These are phyloP conservation scores for Fusarium dlaminii DNA, from an alignment of 2,329 filamentous ascomycete species.

Conservation along the genomic window DNA sequence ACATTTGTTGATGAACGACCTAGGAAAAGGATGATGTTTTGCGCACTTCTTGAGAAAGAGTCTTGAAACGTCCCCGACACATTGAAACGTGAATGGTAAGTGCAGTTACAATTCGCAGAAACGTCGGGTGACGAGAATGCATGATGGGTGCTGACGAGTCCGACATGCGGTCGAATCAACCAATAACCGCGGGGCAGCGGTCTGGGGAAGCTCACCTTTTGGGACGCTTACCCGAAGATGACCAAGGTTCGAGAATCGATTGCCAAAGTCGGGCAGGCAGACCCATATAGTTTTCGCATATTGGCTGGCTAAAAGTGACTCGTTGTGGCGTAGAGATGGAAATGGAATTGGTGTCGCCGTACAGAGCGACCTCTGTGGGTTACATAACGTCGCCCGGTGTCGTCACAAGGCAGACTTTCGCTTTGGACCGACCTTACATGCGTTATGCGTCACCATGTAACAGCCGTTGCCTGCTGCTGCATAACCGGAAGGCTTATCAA, in stretches of 20 bases:
- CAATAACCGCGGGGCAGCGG: constrained; percentile 5
- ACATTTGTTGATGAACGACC: not conserved
- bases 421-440: not conserved
- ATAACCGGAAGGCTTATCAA: not conserved
- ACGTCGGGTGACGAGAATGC: not conserved
- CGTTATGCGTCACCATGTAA: not conserved
- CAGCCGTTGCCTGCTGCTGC: not conserved
- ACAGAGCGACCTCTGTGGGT: not conserved
- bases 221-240: constrained; percentile 24
- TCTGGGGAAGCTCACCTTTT: constrained; percentile 18
- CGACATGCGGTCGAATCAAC: constrained; percentile 15
- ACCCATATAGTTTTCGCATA: not conserved
- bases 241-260: constrained; percentile 2
- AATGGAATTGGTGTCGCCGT: constrained; percentile 2
- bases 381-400: not conserved
- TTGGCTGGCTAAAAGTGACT: constrained; percentile 16
- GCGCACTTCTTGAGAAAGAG: too few relatives aligned
- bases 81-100: not conserved
- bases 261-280: not conserved
- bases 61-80: not conserved
- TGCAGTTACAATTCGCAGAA: not conserved
- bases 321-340: constrained; percentile 1
- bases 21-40: too few relatives aligned
- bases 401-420: not conserved
- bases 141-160: constrained; percentile 21